Percentiles rank a stretch among this genome's conserved stretches.
Evolutionary conservation across 139 green algal species (phyloP).

Genomic region (Tetraselmis striata): DNA sequence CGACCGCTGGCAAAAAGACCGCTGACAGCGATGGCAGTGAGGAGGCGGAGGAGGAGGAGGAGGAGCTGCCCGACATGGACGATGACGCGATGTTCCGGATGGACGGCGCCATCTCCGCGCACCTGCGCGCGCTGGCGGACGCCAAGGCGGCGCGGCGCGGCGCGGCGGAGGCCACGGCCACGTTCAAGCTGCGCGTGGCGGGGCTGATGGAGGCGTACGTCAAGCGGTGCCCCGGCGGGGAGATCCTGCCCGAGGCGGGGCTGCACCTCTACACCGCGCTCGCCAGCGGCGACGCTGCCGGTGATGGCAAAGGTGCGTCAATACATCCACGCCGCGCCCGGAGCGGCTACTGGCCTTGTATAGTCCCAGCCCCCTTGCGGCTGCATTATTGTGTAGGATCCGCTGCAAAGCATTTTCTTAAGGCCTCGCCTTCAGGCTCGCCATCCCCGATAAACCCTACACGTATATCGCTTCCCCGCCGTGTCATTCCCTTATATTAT

Average conservation of each 20-base stretch:
- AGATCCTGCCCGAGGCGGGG: not conserved
- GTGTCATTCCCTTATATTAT: too few relatives aligned
- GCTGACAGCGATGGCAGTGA: not conserved
- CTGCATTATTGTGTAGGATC: too few relatives aligned
- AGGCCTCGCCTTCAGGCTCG: too few relatives aligned
- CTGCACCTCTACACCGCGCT: not conserved
- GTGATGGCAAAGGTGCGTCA: too few relatives aligned
- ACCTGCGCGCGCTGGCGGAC: slow-evolving; percentile 32
- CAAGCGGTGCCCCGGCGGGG: slow-evolving; percentile 14
- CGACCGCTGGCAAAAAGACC: not conserved
- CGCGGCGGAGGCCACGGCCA: slow-evolving; percentile 36
- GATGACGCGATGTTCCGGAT: slow-evolving; percentile 70
- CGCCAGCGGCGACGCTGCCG: too few relatives aligned
- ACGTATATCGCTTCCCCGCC: too few relatives aligned
- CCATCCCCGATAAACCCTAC: too few relatives aligned
- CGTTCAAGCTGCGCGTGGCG: slow-evolving; percentile 60
- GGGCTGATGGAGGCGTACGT: slow-evolving; percentile 55
- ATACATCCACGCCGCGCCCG: too few relatives aligned
- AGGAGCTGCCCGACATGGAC: slow-evolving; percentile 23
- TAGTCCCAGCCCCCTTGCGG: too few relatives aligned
- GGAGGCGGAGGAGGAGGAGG: not conserved
- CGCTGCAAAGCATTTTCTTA: too few relatives aligned
- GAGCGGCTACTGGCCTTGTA: too few relatives aligned
- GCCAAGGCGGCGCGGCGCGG: slow-evolving; percentile 15
- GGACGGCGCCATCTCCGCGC: slow-evolving; percentile 60